phyloP scores from a whole-genome alignment of 2,329 filamentous ascomycete genomes.

The Pyrenophora tritici-repentis region DNA sequence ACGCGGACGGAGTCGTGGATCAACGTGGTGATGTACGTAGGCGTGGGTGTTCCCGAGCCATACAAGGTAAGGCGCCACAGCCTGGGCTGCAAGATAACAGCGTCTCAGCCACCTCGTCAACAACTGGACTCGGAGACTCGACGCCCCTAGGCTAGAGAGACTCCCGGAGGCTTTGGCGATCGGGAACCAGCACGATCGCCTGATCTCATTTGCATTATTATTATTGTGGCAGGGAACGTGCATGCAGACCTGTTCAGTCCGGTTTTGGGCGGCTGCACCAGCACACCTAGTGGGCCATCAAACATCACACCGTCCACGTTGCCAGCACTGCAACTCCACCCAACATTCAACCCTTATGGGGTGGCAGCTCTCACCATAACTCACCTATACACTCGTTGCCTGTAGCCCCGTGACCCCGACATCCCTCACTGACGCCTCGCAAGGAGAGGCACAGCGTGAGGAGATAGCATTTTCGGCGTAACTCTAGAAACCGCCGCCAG shows the following conservation, averaged over 20 bases:
- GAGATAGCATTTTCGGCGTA: slow-evolving; percentile 1
- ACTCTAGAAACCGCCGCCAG: slow-evolving; percentile 12
- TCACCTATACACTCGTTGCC: slow-evolving; percentile 18
- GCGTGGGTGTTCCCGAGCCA: slow-evolving; percentile 4
- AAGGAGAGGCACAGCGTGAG: slow-evolving; percentile 7
- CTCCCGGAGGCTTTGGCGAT: slow-evolving; percentile 4
- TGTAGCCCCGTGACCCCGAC: not conserved
- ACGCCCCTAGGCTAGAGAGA: not conserved
- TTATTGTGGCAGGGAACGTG: slow-evolving; percentile 7
- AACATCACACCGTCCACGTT: slow-evolving; percentile 8
- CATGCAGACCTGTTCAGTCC: slow-evolving; percentile 4
- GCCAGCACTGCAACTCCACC: slow-evolving; percentile 6
- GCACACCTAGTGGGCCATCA: slow-evolving; percentile 13
- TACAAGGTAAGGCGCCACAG: slow-evolving; percentile 5
- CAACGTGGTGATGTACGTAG: not conserved
- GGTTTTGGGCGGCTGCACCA: slow-evolving; percentile 4
- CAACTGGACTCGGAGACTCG: slow-evolving; percentile 14
- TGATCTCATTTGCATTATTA: slow-evolving; percentile 9
- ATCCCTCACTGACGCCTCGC: not conserved
- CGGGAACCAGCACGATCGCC: slow-evolving; percentile 1
- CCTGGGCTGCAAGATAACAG: slow-evolving; percentile 6
- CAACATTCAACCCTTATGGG: slow-evolving; percentile 8
- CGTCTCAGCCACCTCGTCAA: slow-evolving; percentile 4
- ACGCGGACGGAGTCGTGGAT: slow-evolving; percentile 1
- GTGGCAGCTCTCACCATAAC: slow-evolving; percentile 10